phyloP scores from a whole-genome alignment of 73 alveolate genomes.

The Paramecium octaurelia region DNA sequence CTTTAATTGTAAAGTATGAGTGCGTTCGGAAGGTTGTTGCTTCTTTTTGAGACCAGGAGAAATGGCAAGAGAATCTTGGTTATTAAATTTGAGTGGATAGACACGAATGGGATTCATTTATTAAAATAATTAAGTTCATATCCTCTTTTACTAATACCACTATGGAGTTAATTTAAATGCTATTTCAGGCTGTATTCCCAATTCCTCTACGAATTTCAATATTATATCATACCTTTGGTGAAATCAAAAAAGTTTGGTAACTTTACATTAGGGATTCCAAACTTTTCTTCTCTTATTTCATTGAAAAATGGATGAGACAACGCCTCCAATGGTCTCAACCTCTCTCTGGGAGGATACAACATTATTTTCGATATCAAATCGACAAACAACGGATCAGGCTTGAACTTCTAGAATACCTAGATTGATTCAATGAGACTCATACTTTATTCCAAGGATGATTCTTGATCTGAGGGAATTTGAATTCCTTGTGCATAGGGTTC shows the following conservation, averaged over 20 bases:
- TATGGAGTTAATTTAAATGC: constrained; percentile 42
- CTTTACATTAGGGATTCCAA: constrained; percentile 72
- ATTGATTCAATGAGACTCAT: background rate
- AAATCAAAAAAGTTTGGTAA: constrained; percentile 65
- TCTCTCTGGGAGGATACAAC: constrained; percentile 74
- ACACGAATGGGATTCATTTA: constrained; percentile 43
- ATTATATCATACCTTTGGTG: constrained; percentile 32
- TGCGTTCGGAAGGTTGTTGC: constrained; percentile 25
- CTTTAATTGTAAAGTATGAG: background rate
- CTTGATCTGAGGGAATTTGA: constrained; percentile 54
- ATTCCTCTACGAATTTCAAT: constrained; percentile 23
- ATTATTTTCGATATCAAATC: constrained; percentile 71
- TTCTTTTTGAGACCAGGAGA: constrained; percentile 1
- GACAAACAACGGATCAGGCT: constrained; percentile 71
- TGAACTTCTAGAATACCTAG: constrained; percentile 40
- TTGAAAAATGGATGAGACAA: constrained; percentile 82
- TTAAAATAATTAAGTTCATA: background rate
- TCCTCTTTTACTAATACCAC: constrained; percentile 52
- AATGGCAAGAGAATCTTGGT: background rate
- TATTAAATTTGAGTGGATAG: constrained; percentile 24
- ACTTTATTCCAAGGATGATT: constrained; percentile 71
- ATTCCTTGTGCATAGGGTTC: constrained; percentile 74
- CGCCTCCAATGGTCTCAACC: constrained; percentile 77
- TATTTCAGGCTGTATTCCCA: constrained; percentile 43
- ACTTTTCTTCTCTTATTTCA: constrained; percentile 78